Conservation (phyloP, 495 filamentous ascomycete species). For the Bacidia rubella region DNA sequence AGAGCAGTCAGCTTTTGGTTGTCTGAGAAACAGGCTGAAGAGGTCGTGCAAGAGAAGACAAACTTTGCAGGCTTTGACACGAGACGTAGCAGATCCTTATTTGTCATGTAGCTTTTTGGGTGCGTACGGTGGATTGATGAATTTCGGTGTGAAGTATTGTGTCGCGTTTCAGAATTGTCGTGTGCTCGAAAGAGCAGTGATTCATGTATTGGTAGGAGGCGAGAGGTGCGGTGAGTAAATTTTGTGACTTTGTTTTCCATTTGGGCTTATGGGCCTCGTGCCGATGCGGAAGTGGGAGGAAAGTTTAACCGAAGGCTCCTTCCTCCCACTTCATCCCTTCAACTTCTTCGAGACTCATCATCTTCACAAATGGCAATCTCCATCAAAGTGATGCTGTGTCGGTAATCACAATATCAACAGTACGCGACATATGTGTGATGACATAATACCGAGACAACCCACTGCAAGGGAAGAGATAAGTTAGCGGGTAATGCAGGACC, state of each 20-base stretch:
- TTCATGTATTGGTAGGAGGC: conserved; percentile 16
- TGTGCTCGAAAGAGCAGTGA: neutral
- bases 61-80: conserved; percentile 94
- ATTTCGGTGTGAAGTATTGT: neutral
- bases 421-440: no score
- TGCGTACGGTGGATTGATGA: neutral
- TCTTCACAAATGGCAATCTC: no score
- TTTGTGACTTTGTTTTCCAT: conserved; percentile 3
- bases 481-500: neutral
- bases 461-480: neutral
- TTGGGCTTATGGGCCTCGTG: neutral
- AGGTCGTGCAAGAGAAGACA: conserved; percentile 23
- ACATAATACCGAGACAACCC: neutral
- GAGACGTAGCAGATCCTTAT: conserved; percentile 83
- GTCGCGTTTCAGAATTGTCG: neutral
- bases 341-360: no score
- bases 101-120: conserved; percentile 60
- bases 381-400: no score
- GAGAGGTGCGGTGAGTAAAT: conserved; percentile 2
- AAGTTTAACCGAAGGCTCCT: neutral
- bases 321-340: neutral
- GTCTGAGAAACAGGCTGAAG: neutral
- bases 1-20: conserved; percentile 4
- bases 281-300: neutral
- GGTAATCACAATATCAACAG: no score